Evolutionary conservation across 169 alveolate species (phyloP), one percentile per base, ranked within the genome.

Genomic region (Eimeria brunetti): DNA sequence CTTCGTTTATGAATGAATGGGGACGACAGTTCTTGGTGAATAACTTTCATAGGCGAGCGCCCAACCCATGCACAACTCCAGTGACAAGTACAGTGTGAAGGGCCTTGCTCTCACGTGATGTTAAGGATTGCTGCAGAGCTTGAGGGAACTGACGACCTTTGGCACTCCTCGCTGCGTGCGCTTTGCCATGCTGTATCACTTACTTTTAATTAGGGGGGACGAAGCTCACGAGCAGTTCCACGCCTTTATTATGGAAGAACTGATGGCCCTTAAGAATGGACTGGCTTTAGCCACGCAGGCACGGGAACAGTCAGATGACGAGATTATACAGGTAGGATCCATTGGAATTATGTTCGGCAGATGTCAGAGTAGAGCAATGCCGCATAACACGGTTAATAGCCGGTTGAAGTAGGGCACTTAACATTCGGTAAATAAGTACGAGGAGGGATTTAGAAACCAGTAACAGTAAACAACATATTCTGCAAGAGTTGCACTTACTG

Each of bases 291-390:
- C 95, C 46, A 89, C 96, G 75, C 96, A 95, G 83, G 95, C 96
- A 22, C 73, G 96, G 22, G 96, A 95, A 91, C 96, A 95, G 67
- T 88, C 96, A 30, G 96, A 95, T 94, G 96, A 95, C 38, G 95
- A 95, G 89, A 95, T 95, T 33, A 89, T 95, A 33, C 96, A 95
- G 69, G 95, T 89, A 12, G 41, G 41, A 78, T 8, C n/a, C 36
- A 73, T 27, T 11, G 33, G 49, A 69, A 33, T 27, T n/a, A n/a
- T n/a, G n/a, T n/a, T n/a, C n/a, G n/a, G n/a, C n/a, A n/a, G n/a
- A n/a, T n/a, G n/a, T n/a, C 53, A 38, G 49, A 16, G 81, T 36
- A 38, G n/a, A 38, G 81, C 14, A 18, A 14, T 36, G 36, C 33
- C 33, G 53, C 16, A 33, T 0, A 73, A 38, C 33, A 6, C 14